Base-by-base conservation (phyloP, 805 yeast species). In the Zygosaccharomyces pseudorouxii region DNA sequence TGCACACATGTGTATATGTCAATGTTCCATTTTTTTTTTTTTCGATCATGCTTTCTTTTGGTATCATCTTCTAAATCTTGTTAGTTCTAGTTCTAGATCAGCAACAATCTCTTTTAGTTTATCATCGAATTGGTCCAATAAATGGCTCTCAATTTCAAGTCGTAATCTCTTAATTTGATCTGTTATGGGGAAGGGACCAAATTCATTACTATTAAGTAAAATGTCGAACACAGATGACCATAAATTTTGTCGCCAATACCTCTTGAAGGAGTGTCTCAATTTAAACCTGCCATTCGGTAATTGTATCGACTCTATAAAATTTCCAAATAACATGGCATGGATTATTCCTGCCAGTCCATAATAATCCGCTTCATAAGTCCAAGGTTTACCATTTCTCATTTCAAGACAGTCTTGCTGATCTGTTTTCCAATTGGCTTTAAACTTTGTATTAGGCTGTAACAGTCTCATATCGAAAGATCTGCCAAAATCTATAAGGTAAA, bases 301-400 rank as follows among this genome's bases (percentile, higher is more conserved):
- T 16, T 62, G 59, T 1, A 61, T 63, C 0, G 78, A 71, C 42
- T 76, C 77, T 25, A 89, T 82, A 47, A 75, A 74, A 11, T 73
- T 70, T 0, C 95, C 95, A 70, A 82, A 89, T 14, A 89, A 69
- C 74, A 89, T 67, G 0, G 82, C 75, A 58, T 89, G 92, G 2
- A 88, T 70, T 0, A 86, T 77, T 29, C 81, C 77, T 0, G 96
- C 97, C 16, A 87, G 53, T 0, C 96, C 96, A 63, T 77, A 85
- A 61, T 88, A 88, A 67, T 89, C 97, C 3, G 84, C 82, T 60
- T 89, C 89, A 58, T 76, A 86, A 2, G 79, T 77, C 95, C 96
- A 89, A 0, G 84, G 76, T 44, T 71, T 59, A 3, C 75, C 70
- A 3, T 75, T 65, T 46, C 79, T 69, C 81, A 86, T 79, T 56